Conservation (phyloP, 768 basidiomycete genomes). For the Hypholoma fasciculare region DNA sequence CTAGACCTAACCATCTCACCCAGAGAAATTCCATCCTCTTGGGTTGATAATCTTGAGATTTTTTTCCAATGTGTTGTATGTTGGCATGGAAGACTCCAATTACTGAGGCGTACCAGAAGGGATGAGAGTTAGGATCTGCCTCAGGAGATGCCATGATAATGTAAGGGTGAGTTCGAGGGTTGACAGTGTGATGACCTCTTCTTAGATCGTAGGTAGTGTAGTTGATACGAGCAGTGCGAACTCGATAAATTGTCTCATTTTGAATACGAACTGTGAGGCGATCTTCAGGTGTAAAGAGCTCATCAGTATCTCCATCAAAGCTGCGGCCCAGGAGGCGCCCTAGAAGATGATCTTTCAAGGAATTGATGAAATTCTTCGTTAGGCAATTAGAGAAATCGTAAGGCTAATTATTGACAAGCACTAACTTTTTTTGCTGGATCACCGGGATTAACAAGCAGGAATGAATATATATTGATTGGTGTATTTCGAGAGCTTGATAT, state of each 20-base stretch:
- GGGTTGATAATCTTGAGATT: background rate
- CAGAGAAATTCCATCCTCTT: constrained; percentile 40
- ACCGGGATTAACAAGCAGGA: background rate
- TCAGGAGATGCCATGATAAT: constrained; percentile 28
- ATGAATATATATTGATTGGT: constrained; percentile 18
- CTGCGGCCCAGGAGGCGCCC: constrained; percentile 22
- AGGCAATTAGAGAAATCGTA: background rate
- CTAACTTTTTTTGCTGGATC: constrained; percentile 22
- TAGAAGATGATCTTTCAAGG: constrained; percentile 34
- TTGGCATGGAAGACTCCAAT: constrained; percentile 21
- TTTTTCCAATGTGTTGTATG: constrained; percentile 14
- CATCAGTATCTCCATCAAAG: constrained; percentile 30
- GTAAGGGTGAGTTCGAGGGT: constrained; percentile 27
- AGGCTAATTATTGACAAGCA: no score
- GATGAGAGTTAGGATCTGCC: constrained; percentile 10
- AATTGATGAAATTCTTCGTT: constrained; percentile 22
- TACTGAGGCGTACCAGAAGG: constrained; percentile 25
- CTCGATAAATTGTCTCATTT: constrained; percentile 24
- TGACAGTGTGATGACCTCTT: constrained; percentile 23
- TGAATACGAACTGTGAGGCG: constrained; percentile 16
- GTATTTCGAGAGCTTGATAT: constrained; percentile 21
- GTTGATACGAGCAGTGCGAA: constrained; percentile 19
- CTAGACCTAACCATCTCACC: constrained; percentile 36
- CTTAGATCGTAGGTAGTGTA: constrained; percentile 30
- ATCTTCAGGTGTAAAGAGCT: constrained; percentile 22